Base-by-base conservation (phyloP, 495 filamentous ascomycete species). In the Lasiosphaeria ovina region DNA sequence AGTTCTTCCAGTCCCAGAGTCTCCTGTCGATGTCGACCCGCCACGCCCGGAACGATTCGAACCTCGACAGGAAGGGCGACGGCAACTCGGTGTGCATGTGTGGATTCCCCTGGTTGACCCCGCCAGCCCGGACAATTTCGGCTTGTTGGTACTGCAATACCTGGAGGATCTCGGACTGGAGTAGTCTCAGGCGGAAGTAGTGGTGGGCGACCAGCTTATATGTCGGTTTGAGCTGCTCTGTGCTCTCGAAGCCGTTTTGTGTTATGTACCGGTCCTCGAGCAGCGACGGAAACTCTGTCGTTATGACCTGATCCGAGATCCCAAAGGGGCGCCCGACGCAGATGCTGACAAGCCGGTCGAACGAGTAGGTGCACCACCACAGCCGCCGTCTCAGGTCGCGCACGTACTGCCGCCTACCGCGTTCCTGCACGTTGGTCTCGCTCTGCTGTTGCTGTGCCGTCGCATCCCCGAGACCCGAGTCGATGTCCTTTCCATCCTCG, bases 311-410 rank as follows among this genome's bases (percentile, higher is more conserved):
- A 71, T 98, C 93, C 8, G 87, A 90, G 59, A 98, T 93, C 34
- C 93, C 92, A 68, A 97, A 96, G 12, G 93, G 93, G 42, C 93
- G 82, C 47, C 93, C 93, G 40, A 97, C 93, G 62, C 93, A 97
- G 14, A 91, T 90, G 61, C 88, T 89, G 54, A 97, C 93, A 24
- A 98, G 85, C 34, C 93, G 85, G 69, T 98, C 93, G 62, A 97
- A 89, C 35, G 90, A 92, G 70, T 98, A 98, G 1, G 91, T 90
- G 75, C 91, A 96, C 93, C 93, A 98, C 92, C 93, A 98, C 17
- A 98, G 77, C 34, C 93, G 84, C 60, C 93, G 83, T 51, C 93
- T 85, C 42, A 96, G 79, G 70, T 98, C 93, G 31, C 93, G 87
- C 24, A 90, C 80, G 83, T 91, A 98, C 77, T 96, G 87, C 51